Base-by-base conservation (phyloP, 148 eudicot species). In the Bassia scoparia region DNA sequence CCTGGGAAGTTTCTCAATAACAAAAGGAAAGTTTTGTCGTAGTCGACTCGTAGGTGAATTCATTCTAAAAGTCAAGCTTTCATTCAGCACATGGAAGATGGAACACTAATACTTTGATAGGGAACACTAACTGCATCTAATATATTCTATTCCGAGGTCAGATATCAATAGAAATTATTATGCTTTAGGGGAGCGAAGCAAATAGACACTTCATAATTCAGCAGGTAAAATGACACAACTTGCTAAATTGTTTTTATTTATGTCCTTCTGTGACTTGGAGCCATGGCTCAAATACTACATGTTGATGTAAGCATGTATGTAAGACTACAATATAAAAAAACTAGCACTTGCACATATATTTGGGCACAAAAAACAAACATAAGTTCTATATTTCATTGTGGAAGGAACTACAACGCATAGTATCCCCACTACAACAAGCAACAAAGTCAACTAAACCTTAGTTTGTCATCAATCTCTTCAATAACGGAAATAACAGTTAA, bases 81-180 rank as follows among this genome's bases (percentile, higher is more conserved):
- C 18, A 34, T 31, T 34, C 52, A 65, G 75, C 80, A 77, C 80
- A 77, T 77, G 80, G 70, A 69, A 77, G 75, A 77, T 77, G 80
- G 70, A 69, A 53, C 58, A 71, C 64, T 67, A 35, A 70, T 38
- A 65, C 63, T 38, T 55, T 68, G 33, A 70, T 24, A 64, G 75
- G 75, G 70, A 63, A 64, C 64, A 63, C 15, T 43, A 23, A 53
- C 38, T 33, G 80, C 56, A 61, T 55, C 62, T 54, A 31, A 46
- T 76, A 61, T 77, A 70, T 27, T 70, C 34, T 62, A 70, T 54
- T 54, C 75, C 37, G 33, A 53, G 53, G 70, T 77, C 69, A 70
- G 24, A n/a, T 4, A 30, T 68, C 41, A 29, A 33, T 70, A 54
- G 59, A 69, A 44, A 69, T 27, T 52, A 50, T 69, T 44, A 69